Conservation (phyloP, 129 eudicot species). For the Chrysanthemum lavandulifolium region DNA sequence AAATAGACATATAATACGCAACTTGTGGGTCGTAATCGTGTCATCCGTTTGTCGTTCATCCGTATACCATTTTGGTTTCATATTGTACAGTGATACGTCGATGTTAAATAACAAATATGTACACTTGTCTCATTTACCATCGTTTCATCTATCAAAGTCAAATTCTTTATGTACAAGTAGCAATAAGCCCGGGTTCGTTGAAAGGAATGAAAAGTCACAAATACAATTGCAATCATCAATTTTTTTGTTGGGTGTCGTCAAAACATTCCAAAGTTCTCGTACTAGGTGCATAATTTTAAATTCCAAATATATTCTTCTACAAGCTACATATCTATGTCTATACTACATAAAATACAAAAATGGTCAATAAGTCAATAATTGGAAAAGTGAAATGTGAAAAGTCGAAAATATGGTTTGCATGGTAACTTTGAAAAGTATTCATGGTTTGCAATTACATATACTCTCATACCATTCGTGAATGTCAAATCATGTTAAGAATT, state of each 20-base stretch:
- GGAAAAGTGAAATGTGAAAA: no score
- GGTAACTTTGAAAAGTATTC: no score
- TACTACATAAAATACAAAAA: no score
- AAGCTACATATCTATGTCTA: not conserved
- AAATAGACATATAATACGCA: not conserved
- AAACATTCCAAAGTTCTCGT: not conserved
- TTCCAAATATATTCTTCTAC: not conserved
- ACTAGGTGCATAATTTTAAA: not conserved
- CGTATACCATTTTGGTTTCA: not conserved
- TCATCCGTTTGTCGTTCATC: not conserved
- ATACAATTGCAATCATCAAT: not conserved
- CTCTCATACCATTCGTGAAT: no score
- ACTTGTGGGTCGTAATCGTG: not conserved
- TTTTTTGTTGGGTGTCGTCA: not conserved
- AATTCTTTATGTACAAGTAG: not conserved
- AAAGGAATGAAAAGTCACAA: not conserved
- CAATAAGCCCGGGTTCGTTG: conserved; percentile 6
- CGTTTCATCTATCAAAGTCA: not conserved
- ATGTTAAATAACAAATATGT: not conserved
- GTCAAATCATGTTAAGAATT: no score
- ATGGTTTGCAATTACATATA: no score
- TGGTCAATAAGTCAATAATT: not conserved
- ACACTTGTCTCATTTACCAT: not conserved
- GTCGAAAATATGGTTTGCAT: no score
- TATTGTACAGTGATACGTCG: not conserved